Evolutionary conservation across 352 stramenopile species (phyloP).

Genomic region (Globisporangium nagaii): DNA sequence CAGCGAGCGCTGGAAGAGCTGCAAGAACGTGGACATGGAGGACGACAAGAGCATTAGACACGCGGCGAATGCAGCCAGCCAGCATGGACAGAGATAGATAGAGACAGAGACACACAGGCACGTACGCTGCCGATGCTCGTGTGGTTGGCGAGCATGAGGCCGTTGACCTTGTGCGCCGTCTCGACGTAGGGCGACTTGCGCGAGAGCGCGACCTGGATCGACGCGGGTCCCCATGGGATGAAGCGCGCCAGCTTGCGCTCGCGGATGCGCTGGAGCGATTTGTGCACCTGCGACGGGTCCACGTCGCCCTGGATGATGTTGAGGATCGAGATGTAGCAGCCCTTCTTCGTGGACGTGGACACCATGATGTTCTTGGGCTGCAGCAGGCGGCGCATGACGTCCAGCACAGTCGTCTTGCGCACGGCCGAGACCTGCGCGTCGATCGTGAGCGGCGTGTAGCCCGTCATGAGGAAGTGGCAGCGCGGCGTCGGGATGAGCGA

Average conservation of each 20-base stretch:
- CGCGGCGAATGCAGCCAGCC: too few species aligned
- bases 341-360: conserved; percentile 92
- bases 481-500: conserved; percentile 97
- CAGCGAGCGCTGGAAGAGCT: conserved; percentile 87
- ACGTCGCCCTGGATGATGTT: conserved; percentile 99
- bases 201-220: conserved; percentile 98
- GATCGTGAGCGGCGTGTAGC: conserved; percentile 98
- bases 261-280: conserved; percentile 97
- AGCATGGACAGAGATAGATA: neutral
- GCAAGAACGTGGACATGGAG: conserved; percentile 5
- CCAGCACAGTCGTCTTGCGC: conserved; percentile 98
- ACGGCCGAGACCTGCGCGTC: conserved; percentile 88
- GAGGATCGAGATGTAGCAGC: conserved; percentile 99
- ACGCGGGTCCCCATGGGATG: conserved; percentile 98
- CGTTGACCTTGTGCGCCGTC: conserved; percentile 95
- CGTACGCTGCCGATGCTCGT: conserved; percentile 92
- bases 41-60: neutral
- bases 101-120: neutral
- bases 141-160: conserved; percentile 99
- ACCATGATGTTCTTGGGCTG: conserved; percentile 99
- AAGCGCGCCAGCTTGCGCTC: conserved; percentile 96
- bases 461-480: conserved; percentile 99
- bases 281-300: conserved; percentile 98
- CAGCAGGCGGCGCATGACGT: conserved; percentile 97
- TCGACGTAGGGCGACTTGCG: conserved; percentile 97